Conservation (phyloP, 441 rosid genomes). For the Mallotus japonicus region DNA sequence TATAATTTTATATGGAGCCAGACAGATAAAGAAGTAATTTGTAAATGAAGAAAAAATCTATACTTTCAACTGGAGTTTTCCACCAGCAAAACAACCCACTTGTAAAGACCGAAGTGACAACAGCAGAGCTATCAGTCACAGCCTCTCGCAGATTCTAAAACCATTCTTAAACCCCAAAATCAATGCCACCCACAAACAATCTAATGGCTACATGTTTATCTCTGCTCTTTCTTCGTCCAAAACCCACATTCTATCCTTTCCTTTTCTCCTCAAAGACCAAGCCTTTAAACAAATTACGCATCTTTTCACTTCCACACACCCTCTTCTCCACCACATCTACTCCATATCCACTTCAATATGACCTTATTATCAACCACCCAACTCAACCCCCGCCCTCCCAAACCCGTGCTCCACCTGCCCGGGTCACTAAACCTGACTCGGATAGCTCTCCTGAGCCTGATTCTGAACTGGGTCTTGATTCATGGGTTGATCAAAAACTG, state of each 20-base stretch:
- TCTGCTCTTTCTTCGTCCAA: slow-evolving; percentile 36
- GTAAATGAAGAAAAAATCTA: no score
- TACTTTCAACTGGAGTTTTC: no score
- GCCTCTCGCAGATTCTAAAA: no score
- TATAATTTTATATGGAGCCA: no score
- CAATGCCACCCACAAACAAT: neutral
- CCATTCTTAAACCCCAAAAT: slow-evolving; percentile 8
- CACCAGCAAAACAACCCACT: no score
- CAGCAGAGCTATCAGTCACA: neutral
- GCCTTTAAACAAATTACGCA: slow-evolving; percentile 12
- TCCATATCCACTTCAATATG: slow-evolving; percentile 79
- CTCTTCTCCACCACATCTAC: slow-evolving; percentile 62
- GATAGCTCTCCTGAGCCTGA: slow-evolving; percentile 35
- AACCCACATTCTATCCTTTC: slow-evolving; percentile 5
- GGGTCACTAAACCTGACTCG: slow-evolving; percentile 28
- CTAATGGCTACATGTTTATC: slow-evolving; percentile 38
- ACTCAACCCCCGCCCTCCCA: slow-evolving; percentile 41
- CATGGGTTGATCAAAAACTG: slow-evolving; percentile 80
- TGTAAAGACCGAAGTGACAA: no score
- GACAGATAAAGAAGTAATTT: no score
- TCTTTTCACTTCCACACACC: slow-evolving; percentile 23
- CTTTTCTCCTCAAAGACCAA: slow-evolving; percentile 26
- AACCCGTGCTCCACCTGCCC: slow-evolving; percentile 41
- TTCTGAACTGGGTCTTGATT: slow-evolving; percentile 51
- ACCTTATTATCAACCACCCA: slow-evolving; percentile 74